Evolutionary conservation across 345 rosid species (phyloP).

Genomic region (Alliaria petiolata): DNA sequence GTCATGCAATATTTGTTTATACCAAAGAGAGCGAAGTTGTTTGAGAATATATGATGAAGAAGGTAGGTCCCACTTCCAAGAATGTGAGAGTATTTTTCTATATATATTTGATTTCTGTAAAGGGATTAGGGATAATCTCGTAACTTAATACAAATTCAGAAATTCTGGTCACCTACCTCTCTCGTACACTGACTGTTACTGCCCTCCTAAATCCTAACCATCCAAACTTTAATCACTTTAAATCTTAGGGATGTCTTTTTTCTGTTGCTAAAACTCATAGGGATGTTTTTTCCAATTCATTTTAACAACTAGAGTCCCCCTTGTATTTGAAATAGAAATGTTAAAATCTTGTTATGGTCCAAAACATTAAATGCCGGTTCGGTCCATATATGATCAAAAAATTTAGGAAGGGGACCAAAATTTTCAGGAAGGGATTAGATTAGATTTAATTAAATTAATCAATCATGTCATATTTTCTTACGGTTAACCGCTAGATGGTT

Average conservation of each 20-base stretch:
- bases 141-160: background rate
- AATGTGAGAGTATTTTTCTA: background rate
- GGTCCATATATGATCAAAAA: no score
- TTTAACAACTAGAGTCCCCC: no score
- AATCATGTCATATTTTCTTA: background rate
- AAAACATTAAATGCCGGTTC: no score
- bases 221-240: background rate
- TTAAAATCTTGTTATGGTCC: no score
- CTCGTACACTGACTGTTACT: no score
- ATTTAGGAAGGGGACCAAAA: no score
- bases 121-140: background rate
- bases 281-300: no score
- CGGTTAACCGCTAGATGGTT: background rate
- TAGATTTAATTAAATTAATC: background rate
- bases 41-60: background rate
- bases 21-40: conserved; percentile 1
- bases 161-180: conserved; percentile 2
- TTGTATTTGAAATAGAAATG: no score
- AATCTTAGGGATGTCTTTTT: background rate
- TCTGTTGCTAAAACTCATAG: no score
- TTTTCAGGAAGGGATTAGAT: background rate
- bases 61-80: conserved; percentile 11
- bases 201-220: no score
- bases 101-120: no score
- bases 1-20: conserved; percentile 26